phyloP scores from a whole-genome alignment of 2,329 filamentous ascomycete species.

The Venturia effusa region DNA sequence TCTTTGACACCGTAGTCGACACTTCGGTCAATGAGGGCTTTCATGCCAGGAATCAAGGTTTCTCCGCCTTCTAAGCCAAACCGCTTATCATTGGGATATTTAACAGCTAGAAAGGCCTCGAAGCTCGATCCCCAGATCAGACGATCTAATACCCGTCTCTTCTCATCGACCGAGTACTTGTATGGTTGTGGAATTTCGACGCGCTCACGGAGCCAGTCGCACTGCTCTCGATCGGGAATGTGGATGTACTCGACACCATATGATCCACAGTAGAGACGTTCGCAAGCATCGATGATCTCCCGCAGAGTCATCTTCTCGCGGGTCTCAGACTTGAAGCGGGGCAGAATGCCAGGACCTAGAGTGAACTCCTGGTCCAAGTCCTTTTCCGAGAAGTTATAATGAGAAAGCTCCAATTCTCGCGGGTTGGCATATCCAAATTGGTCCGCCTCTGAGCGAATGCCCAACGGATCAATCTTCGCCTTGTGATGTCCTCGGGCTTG shows the following conservation, averaged over 20 bases:
- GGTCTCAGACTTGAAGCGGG: constrained; percentile 78
- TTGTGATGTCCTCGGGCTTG: constrained; percentile 98
- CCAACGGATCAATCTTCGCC: constrained; percentile 90
- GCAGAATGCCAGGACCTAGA: constrained; percentile 88
- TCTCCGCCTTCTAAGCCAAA: constrained; percentile 98
- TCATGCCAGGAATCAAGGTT: constrained; percentile 96
- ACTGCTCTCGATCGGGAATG: constrained; percentile 93
- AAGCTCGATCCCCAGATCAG: constrained; percentile 99
- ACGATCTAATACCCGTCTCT: constrained; percentile 92
- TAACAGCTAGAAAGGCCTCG: constrained; percentile 87
- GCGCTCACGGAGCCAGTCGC: constrained; percentile 94
- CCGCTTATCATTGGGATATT: constrained; percentile 99
- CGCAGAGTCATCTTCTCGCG: constrained; percentile 94
- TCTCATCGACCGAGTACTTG: constrained; percentile 97
- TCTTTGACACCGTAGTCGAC: constrained; percentile 98
- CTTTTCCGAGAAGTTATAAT: constrained; percentile 91
- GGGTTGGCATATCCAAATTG: constrained; percentile 80
- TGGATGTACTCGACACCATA: constrained; percentile 98
- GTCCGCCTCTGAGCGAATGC: constrained; percentile 76
- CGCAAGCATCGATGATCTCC: constrained; percentile 87
- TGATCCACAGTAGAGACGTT: constrained; percentile 93
- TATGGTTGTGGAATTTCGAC: constrained; percentile 90
- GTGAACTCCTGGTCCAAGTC: constrained; percentile 88
- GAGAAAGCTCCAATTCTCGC: constrained; percentile 83
- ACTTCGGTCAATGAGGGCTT: constrained; percentile 94